A percentile compares a stretch with the other conserved stretches of the same genome.
Conservation (phyloP, 2,329 filamentous ascomycete species). For the Sporothrix inflata region DNA sequence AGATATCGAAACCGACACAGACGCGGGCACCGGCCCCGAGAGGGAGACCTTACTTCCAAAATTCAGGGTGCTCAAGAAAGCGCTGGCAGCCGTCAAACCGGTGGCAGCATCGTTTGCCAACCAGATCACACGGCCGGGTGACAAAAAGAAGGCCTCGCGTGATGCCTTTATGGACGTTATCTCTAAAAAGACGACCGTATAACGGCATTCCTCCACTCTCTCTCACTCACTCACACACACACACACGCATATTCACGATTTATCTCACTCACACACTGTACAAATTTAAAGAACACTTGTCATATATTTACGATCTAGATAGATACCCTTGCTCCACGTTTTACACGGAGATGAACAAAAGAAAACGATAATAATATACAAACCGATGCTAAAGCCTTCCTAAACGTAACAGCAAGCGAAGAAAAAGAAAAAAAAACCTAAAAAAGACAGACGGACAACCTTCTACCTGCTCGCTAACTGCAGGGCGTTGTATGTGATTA, state of each 20-base stretch:
- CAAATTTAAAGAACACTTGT: conserved; percentile 10
- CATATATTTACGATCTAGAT: conserved; percentile 17
- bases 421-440: background rate
- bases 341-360: background rate
- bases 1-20: conserved; percentile 30
- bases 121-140: conserved; percentile 27
- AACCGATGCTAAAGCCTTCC: background rate
- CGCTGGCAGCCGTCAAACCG: conserved; percentile 36
- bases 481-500: conserved; percentile 18
- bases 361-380: conserved; percentile 22
- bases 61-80: conserved; percentile 36
- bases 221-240: background rate
- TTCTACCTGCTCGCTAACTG: conserved; percentile 23
- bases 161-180: conserved; percentile 24
- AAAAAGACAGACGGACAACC: background rate
- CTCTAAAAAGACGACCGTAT: background rate
- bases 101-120: conserved; percentile 24
- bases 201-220: background rate
- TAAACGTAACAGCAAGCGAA: background rate
- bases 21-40: background rate
- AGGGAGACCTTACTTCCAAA: conserved; percentile 39
- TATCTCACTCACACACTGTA: background rate
- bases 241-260: background rate
- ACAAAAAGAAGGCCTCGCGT: conserved; percentile 22
- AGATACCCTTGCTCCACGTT: conserved; percentile 10